Evolutionary conservation across 805 yeast species (phyloP), one percentile per base, ranked within the genome.

Genomic region (Suhomyces canberraensis): DNA sequence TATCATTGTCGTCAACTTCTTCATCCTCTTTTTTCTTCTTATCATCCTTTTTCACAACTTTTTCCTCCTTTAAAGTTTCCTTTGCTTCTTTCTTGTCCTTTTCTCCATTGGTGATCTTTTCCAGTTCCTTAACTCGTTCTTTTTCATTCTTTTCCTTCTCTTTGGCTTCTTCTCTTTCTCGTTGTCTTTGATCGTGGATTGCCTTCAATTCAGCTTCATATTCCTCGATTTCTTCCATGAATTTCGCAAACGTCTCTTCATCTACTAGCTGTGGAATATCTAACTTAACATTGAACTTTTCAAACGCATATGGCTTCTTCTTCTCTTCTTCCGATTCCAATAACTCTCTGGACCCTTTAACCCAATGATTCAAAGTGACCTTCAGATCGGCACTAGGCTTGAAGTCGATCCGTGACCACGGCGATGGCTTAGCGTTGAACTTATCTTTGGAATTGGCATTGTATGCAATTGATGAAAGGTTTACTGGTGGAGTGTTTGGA

Each of bases 401-500:
- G 54, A 91, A 93, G 4, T 69, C 63, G 14, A 74, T 73, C 60
- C 78, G 69, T 1, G 77, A 73, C 99, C 99, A 93, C 1, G 96
- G 89, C 0, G 93, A 74, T 0, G 87, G 83, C 42, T 79, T 82
- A 14, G 75, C 69, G 40, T 77, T 77, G 35, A 86, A 69, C 47
- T 78, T 74, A 41, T 81, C 86, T 45, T 81, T 83, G 70, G 69
- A n/a, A 74, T 75, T n/a, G 73, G 74, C 6, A 75, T 39, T 45
- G 26, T 48, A 39, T 3, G 48, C 50, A 15, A 52, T 27, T 16
- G 47, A 46, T 3, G 53, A 33, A n/a, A 69, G 38, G 39, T 45
- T 59, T n/a, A 67, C 76, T 0, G 98, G 90, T 1, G 98, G 96
- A 2, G 95, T 79, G 58, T 88, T 88, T 26, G 93, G 90, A 4